Evolutionary conservation across 495 filamentous ascomycete species (phyloP), one percentile per base, ranked within the genome.

Genomic region (Haplographium delicatum): DNA sequence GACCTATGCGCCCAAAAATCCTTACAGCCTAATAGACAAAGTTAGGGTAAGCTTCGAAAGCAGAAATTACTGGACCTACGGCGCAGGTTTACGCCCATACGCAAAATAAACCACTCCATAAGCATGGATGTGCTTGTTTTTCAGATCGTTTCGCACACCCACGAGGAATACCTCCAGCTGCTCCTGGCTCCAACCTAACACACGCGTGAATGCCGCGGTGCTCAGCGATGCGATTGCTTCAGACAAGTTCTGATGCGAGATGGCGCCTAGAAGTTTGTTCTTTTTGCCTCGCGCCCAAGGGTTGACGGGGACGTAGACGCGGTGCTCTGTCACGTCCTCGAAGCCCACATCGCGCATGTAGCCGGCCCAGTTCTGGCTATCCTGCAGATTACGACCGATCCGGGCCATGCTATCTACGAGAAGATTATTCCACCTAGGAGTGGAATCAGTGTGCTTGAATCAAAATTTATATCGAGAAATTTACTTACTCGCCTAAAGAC

Each of bases 321-420:
- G 23, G 16, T 39, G 16, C 33, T 48, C 45, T 13, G 20, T 18
- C 3, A 48, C 33, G 45, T 48, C 45, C 0, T 16, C 45, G 34
- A 48, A 48, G 9, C 45, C 45, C 11, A 24, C 33, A 13, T 48
- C 45, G 23, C 45, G 45, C 45, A 48, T 48, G 45, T 48, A 39
- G n/a, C 28, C 20, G 3, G 19, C 45, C 45, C 45, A 48, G 34
- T 48, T 48, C 22, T 23, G 31, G 9, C 30, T 18, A 27, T 48
- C 45, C 13, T 19, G 13, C 3, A 51, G 9, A 24, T 51, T 43
- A 11, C 48, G 48, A 1, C 48, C 48, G 16, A 51, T 42, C 19
- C 9, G 38, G 10, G 26, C 1, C 37, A 43, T 43, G 28, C 22
- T n/a, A n/a, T 16, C 11, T 3, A 51, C 15, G n/a, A 51, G 25